phyloP scores from a whole-genome alignment of 1,284 basidiomycete species.

The Cutaneotrichosporon sp. region DNA sequence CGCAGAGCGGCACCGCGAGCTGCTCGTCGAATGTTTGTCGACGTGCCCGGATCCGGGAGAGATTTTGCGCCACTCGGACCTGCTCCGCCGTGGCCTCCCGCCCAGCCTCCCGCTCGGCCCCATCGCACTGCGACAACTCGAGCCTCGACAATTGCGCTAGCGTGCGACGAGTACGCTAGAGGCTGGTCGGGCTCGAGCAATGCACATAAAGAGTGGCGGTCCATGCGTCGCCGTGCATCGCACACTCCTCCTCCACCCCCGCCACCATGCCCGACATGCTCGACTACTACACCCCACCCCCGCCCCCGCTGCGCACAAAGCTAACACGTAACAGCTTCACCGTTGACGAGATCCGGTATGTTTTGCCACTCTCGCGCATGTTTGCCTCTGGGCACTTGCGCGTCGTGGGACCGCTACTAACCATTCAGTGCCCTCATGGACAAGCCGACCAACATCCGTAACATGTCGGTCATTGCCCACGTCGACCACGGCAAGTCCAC shows the following conservation, averaged over 20 bases:
- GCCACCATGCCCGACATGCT: not conserved
- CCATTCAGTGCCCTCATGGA: conserved; percentile 23
- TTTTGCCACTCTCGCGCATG: not conserved
- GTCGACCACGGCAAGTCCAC: conserved; percentile 99
- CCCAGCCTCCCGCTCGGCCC: not conserved
- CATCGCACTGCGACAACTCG: not conserved
- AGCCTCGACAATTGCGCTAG: not conserved
- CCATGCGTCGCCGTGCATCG: no score
- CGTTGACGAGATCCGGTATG: conserved; percentile 71
- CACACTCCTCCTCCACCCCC: not conserved
- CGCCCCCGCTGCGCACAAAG: not conserved
- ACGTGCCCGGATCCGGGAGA: not conserved
- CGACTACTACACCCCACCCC: no score
- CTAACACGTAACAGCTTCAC: conserved; percentile 4
- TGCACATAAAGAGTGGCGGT: no score
- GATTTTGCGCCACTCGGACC: not conserved
- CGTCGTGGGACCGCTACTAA: not conserved
- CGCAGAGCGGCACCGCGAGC: not conserved
- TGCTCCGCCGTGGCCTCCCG: not conserved
- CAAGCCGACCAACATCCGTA: conserved; percentile 60
- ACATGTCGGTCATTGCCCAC: conserved; percentile 98
- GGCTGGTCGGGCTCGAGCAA: not conserved
- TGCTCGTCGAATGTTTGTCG: not conserved
- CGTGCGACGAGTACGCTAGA: not conserved
- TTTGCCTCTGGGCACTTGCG: not conserved